Base-by-base conservation (phyloP, 2,329 filamentous ascomycete species). In the Aspergillus pseudotamarii region DNA sequence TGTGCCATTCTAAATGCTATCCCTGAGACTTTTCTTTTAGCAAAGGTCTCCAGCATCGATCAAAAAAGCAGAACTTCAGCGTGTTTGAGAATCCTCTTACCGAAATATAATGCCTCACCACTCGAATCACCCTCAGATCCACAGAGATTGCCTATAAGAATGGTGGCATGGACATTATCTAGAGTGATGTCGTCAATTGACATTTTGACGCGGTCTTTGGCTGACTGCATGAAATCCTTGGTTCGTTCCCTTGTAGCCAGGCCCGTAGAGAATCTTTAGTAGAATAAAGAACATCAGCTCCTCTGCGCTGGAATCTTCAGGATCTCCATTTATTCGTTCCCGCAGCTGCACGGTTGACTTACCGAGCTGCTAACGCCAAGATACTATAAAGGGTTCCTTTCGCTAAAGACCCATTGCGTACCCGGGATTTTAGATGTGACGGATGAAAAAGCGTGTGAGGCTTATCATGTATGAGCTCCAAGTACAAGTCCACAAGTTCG, bases 201-300 rank as follows among this genome's bases (percentile, higher is more conserved):
- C 50, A 53, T 32, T 21, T 53, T 53, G 8, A 53, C 50, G 6
- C n/a, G n/a, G 36, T 23, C 64, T 67, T 62, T 48, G 66, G 76
- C 85, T 73, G 83, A 84, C 64, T 75, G 84, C 57, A 81, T 85
- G 71, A 68, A 78, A 3, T 68, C 77, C 14, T 55, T 64, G 65
- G 2, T 30, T n/a, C 14, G 14, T 21, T n/a, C 28, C 10, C 50
- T 26, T 53, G 11, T 53, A 21, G n/a, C 28, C n/a, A 23, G 50
- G 14, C 6, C 9, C 2, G 3, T 34, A 2, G 50, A 53, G 30
- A 53, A 53, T 34, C 50, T 53, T 26, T 6, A 23, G 23, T 19
- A 11, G 21, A 23, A 19, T 4, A 28, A 26, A 26, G 6, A 19
- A 30, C 5, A 28, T 48, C 30, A 48, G 45, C 23, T 56, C 4